Evolutionary conservation across 352 stramenopile species (phyloP).

Genomic region (Hyaloperonospora arabidopsidis): DNA sequence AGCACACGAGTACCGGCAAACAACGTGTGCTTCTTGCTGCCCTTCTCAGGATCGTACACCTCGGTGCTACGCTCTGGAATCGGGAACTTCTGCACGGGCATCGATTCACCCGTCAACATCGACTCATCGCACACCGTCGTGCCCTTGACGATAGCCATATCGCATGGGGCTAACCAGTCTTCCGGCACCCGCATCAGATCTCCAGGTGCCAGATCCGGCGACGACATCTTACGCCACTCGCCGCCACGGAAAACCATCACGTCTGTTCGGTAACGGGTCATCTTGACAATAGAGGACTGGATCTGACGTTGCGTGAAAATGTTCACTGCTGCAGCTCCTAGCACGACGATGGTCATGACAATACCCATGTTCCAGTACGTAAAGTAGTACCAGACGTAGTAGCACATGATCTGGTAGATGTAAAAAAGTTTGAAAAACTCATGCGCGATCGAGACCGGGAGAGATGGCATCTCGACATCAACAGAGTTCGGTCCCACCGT

Average conservation of each 20-base stretch:
- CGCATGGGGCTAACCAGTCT: conserved; percentile 67
- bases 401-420: conserved; percentile 51
- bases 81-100: conserved; percentile 82
- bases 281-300: conserved; percentile 32
- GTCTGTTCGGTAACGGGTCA: conserved; percentile 46
- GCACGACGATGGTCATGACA: conserved; percentile 32
- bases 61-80: conserved; percentile 40
- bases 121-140: conserved; percentile 66
- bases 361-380: conserved; percentile 41
- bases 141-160: conserved; percentile 63
- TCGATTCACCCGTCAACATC: conserved; percentile 74
- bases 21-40: conserved; percentile 81
- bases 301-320: conserved; percentile 41
- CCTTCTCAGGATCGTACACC: conserved; percentile 45
- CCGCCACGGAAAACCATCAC: conserved; percentile 60
- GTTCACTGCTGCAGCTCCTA: conserved; percentile 33
- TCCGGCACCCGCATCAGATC: conserved; percentile 58
- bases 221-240: conserved; percentile 40
- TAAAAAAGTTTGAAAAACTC: conserved; percentile 43
- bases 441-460: conserved; percentile 22
- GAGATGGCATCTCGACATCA: conserved; percentile 36
- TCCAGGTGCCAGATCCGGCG: conserved; percentile 48
- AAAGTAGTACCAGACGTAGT: conserved; percentile 55
- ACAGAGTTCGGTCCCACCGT: conserved; percentile 29
- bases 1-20: conserved; percentile 80